These are phyloP conservation scores for Incumbomyces lentus DNA, from an alignment of 2,329 filamentous ascomycete genomes.

Conservation along the genomic window DNA sequence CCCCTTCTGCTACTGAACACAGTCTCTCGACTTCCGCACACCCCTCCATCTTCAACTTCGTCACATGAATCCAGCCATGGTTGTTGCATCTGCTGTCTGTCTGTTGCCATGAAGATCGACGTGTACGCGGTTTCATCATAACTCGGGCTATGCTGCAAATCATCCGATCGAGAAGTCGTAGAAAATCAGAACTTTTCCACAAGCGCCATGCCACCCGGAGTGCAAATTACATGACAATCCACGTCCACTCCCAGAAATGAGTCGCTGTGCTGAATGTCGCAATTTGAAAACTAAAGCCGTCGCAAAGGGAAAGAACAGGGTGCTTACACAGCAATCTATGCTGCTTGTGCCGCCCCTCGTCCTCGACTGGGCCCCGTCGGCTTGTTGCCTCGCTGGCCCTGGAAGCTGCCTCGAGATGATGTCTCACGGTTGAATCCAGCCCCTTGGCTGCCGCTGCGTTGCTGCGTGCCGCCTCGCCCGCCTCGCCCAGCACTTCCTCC, in stretches of 20 bases:
- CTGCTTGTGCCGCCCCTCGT: constrained; percentile 36
- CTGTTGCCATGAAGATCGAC: not conserved
- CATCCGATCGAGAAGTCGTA: not conserved
- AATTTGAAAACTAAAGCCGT: too few relatives aligned
- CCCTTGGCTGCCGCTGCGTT: constrained; percentile 51
- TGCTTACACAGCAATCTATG: constrained; percentile 22
- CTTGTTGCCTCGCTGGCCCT: constrained; percentile 47
- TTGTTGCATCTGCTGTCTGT: not conserved
- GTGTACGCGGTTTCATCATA: not conserved
- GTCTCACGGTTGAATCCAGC: constrained; percentile 62
- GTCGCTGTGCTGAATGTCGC: not conserved
- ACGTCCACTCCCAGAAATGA: not conserved
- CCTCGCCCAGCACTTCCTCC: constrained; percentile 53
- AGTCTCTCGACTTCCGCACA: not conserved
- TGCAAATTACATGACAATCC: constrained; percentile 14
- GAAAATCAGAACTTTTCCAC: constrained; percentile 16
- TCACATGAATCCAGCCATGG: too few relatives aligned
- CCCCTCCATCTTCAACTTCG: not conserved
- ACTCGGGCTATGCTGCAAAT: constrained; percentile 7
- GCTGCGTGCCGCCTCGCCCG: constrained; percentile 48
- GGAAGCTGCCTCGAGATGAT: constrained; percentile 57
- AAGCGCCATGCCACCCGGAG: constrained; percentile 17
- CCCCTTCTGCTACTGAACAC: constrained; percentile 1
- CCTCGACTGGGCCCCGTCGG: constrained; percentile 32
- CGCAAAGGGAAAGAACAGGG: too few relatives aligned